phyloP scores from a whole-genome alignment of 768 basidiomycete species.

The Boletus sensibilis region DNA sequence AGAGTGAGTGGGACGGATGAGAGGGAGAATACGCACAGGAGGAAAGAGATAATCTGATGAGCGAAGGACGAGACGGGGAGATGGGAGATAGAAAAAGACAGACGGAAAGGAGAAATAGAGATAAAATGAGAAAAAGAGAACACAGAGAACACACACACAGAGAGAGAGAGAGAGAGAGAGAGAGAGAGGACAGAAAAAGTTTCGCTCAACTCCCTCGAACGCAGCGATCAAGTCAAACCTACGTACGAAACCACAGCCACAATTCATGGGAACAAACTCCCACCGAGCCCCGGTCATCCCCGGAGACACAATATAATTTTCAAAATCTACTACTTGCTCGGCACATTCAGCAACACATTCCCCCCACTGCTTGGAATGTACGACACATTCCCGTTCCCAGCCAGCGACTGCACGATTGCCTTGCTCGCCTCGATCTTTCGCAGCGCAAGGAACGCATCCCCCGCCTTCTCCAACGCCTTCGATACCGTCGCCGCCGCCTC shows the following conservation, averaged over 20 bases:
- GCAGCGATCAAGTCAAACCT: constrained; percentile 24
- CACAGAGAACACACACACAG: constrained; percentile 22
- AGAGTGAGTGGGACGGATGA: neutral
- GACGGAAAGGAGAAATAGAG: constrained; percentile 35
- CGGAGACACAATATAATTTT: constrained; percentile 1
- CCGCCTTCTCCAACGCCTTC: constrained; percentile 85
- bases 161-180: constrained; percentile 16
- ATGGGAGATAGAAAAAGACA: constrained; percentile 36
- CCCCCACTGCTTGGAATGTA: constrained; percentile 83
- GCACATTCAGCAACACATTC: constrained; percentile 82
- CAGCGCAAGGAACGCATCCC: constrained; percentile 93
- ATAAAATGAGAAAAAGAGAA: constrained; percentile 34
- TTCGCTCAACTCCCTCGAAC: constrained; percentile 22
- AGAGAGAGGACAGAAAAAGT: constrained; percentile 9
- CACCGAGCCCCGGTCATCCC: constrained; percentile 17
- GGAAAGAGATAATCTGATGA: constrained; percentile 42
- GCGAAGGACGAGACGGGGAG: constrained; percentile 35
- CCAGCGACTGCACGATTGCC: constrained; percentile 87
- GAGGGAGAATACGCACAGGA: constrained; percentile 28
- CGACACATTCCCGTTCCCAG: constrained; percentile 79
- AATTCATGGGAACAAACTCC: constrained; percentile 21
- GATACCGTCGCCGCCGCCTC: constrained; percentile 96
- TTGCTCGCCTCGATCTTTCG: constrained; percentile 97
- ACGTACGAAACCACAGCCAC: constrained; percentile 24
- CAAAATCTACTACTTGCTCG: constrained; percentile 39